Evolutionary conservation across 768 basidiomycete species (phyloP).

Genomic region (Cubamyces sp.): DNA sequence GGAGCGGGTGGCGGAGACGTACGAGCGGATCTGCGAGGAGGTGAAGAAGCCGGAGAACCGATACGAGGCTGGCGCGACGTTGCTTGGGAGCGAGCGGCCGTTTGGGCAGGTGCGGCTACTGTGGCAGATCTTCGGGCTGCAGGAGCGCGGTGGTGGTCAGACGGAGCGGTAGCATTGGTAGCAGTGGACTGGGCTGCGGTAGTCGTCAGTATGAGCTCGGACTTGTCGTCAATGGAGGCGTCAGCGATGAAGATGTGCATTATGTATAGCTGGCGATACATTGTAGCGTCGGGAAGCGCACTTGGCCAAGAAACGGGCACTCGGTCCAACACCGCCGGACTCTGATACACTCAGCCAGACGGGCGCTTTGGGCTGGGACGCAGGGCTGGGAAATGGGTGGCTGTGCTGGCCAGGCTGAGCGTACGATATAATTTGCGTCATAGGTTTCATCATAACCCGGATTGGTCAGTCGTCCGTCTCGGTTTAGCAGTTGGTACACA

Average conservation of each 20-base stretch:
- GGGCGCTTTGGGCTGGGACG: not conserved
- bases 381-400: slow-evolving; percentile 5
- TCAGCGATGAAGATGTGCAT: not conserved
- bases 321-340: too few species aligned
- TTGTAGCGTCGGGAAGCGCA: too few species aligned
- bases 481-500: not conserved
- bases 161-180: not conserved
- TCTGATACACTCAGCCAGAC: not conserved
- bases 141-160: slow-evolving; percentile 40
- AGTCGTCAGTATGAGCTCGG: not conserved
- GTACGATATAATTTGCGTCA: slow-evolving; percentile 19
- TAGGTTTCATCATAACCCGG: slow-evolving; percentile 11
- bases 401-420: slow-evolving; percentile 18
- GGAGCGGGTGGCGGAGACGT: slow-evolving; percentile 66
- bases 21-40: slow-evolving; percentile 73
- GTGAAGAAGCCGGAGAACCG: slow-evolving; percentile 75
- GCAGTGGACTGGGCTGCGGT: not conserved
- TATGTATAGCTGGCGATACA: not conserved
- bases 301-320: too few species aligned
- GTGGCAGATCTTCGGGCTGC: slow-evolving; percentile 78
- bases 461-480: not conserved
- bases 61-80: slow-evolving; percentile 90
- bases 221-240: not conserved
- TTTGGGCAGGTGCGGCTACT: slow-evolving; percentile 78
- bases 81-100: slow-evolving; percentile 81